Percentiles rank a stretch among this genome's conserved stretches.
Conservation (phyloP, 345 rosid species). For the Pistacia vera region DNA sequence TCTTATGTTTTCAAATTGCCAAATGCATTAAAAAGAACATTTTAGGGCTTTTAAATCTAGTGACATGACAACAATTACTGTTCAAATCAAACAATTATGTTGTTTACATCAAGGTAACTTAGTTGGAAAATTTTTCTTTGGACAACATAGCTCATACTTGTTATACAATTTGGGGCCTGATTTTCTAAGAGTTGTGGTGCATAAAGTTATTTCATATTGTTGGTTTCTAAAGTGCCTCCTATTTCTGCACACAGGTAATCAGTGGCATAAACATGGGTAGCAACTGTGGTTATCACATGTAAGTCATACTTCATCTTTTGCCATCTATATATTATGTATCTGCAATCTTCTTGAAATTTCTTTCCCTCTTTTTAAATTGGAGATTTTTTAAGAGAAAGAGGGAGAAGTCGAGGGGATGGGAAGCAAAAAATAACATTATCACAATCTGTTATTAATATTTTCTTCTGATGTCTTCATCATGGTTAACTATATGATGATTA, state of each 20-base stretch:
- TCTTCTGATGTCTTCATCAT: not conserved
- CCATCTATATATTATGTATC: not conserved
- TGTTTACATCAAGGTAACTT: not conserved
- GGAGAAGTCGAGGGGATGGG: not conserved
- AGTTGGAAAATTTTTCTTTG: not conserved
- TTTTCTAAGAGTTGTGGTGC: not conserved
- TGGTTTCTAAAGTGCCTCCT: constrained; percentile 21
- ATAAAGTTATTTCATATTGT: constrained; percentile 1
- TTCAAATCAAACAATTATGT: not conserved
- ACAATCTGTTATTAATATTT: not conserved
- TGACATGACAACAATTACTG: not conserved
- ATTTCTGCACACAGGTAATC: constrained; percentile 57
- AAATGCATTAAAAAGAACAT: not conserved
- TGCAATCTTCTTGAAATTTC: constrained; percentile 1
- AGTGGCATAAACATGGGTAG: constrained; percentile 96
- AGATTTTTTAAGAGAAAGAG: not conserved
- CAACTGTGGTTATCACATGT: constrained; percentile 93
- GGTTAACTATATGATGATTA: not conserved
- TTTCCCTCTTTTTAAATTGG: not conserved
- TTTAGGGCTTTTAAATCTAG: not conserved
- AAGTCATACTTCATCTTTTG: constrained; percentile 29
- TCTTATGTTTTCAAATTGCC: not conserved
- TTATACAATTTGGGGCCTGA: not conserved
- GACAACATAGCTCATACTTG: not conserved
- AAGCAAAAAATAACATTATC: not conserved